A percentile compares a stretch with the other conserved stretches of the same genome.
Evolutionary conservation across 2,329 filamentous ascomycete genomes (phyloP).

Genomic region (Aspergillus tanneri): DNA sequence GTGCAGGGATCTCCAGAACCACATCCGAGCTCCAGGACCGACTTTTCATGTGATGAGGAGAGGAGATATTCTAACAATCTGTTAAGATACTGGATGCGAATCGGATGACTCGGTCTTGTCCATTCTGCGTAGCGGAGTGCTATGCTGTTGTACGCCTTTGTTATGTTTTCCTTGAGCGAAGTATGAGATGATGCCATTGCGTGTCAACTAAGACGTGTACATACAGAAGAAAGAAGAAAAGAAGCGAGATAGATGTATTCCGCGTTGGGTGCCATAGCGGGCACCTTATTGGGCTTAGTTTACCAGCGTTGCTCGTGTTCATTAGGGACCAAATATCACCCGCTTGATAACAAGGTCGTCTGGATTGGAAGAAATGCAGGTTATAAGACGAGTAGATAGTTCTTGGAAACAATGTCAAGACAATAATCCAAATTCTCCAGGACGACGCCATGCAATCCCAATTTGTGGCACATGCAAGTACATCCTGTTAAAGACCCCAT

Average conservation of each 20-base stretch:
- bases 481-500: constrained; percentile 23
- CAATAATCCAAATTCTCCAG: constrained; percentile 20
- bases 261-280: too few relatives aligned
- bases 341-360: too few relatives aligned
- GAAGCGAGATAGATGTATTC: too few relatives aligned
- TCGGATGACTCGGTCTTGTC: constrained; percentile 27
- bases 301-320: too few relatives aligned
- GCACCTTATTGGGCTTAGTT: too few relatives aligned
- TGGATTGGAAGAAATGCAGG: constrained; percentile 12
- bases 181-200: too few relatives aligned
- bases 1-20: constrained; percentile 41
- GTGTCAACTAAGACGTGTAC: too few relatives aligned
- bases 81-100: constrained; percentile 34
- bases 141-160: constrained; percentile 39
- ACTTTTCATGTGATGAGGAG: neutral
- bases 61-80: constrained; percentile 27
- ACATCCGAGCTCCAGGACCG: constrained; percentile 44
- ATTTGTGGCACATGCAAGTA: constrained; percentile 23
- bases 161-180: neutral
- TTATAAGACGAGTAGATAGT: constrained; percentile 23
- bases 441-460: constrained; percentile 22
- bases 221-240: too few relatives aligned
- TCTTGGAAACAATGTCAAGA: constrained; percentile 21
- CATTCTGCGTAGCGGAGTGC: constrained; percentile 39
- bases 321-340: too few relatives aligned